phyloP scores from a whole-genome alignment of 1,284 basidiomycete species.

The Cystobasidium pallidum region DNA sequence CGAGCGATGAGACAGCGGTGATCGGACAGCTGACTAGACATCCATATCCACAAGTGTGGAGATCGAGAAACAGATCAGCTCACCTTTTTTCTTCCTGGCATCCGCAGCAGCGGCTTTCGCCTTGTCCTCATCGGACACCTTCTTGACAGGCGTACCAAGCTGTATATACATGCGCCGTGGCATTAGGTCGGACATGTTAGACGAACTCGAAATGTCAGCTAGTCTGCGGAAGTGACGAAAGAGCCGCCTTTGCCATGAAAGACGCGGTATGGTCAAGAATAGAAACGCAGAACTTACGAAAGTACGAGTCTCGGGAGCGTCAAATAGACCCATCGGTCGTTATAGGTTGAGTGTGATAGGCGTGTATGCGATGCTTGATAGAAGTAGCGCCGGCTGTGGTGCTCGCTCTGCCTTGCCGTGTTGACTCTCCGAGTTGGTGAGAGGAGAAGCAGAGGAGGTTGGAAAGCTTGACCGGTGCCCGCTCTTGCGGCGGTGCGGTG shows the following conservation, averaged over 20 bases:
- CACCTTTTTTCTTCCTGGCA: constrained; percentile 32
- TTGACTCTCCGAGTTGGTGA: background rate
- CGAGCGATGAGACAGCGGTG: too few species aligned
- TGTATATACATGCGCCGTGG: background rate
- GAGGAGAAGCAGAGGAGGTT: constrained; percentile 1
- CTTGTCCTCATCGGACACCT: constrained; percentile 17
- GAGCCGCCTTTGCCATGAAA: background rate
- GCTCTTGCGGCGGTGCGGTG: background rate
- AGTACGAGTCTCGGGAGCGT: constrained; percentile 15
- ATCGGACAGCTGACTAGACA: too few species aligned
- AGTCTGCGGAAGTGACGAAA: background rate
- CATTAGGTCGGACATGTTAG: too few species aligned
- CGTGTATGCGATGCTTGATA: background rate
- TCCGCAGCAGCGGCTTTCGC: constrained; percentile 25
- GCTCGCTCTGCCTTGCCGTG: background rate
- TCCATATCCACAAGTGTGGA: too few species aligned
- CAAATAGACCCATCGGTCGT: constrained; percentile 10
- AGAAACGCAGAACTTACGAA: background rate
- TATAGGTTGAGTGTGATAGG: background rate
- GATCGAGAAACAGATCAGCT: too few species aligned
- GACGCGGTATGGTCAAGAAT: background rate
- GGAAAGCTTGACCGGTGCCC: too few species aligned
- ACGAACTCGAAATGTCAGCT: too few species aligned
- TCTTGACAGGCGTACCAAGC: constrained; percentile 5
- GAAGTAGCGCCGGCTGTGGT: background rate